Conservation (phyloP, 345 rosid species). For the Eucalyptus pauciflora region DNA sequence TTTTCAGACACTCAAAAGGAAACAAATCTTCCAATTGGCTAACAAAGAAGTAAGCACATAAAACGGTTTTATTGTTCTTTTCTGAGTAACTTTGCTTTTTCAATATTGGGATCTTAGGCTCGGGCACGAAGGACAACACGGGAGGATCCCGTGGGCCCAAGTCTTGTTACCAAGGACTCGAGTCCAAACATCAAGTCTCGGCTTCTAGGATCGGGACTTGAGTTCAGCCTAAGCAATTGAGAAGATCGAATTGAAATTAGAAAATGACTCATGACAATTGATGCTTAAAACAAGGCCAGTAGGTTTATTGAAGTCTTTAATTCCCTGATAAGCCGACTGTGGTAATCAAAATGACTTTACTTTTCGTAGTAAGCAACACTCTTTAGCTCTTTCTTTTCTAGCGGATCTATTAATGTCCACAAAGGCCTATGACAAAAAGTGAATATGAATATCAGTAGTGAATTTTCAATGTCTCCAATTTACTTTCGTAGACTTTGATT, state of each 20-base stretch:
- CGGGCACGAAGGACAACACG: no score
- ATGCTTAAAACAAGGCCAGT: rapidly evolving
- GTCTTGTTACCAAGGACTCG: rapidly evolving
- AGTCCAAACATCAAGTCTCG: no score
- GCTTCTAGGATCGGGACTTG: rapidly evolving
- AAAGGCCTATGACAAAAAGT: rapidly evolving
- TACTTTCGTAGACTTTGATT: background rate
- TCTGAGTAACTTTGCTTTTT: background rate
- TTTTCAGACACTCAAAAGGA: background rate
- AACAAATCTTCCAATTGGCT: background rate
- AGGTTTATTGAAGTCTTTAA: no score
- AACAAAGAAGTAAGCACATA: background rate
- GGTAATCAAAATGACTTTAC: no score
- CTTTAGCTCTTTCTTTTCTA: no score
- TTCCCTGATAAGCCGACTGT: rapidly evolving
- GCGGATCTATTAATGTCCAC: rapidly evolving
- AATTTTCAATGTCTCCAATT: no score
- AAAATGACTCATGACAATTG: background rate
- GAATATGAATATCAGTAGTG: no score
- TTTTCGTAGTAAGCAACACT: no score
- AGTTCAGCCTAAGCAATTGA: rapidly evolving
- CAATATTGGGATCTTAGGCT: background rate
- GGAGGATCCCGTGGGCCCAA: rapidly evolving
- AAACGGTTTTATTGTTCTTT: background rate
- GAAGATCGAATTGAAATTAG: background rate